Conservation (phyloP, 73 alveolate species). For the Paramecium octaurelia region DNA sequence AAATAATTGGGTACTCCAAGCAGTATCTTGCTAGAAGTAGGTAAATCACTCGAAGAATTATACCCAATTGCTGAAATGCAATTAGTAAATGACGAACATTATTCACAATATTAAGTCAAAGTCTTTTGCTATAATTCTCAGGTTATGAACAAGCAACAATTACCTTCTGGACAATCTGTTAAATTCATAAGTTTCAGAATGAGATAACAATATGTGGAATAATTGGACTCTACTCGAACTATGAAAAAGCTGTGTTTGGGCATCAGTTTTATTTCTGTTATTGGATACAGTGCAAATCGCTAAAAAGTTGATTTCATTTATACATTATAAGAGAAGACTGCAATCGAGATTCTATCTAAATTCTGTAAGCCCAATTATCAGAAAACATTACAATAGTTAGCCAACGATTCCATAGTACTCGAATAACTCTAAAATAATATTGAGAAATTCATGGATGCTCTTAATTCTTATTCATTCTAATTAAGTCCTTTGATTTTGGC, state of each 20-base stretch:
- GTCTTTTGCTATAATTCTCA: conserved; percentile 10
- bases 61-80: neutral
- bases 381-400: neutral
- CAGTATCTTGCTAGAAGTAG: neutral
- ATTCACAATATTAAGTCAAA: conserved; percentile 11
- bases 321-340: neutral
- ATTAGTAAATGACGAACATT: conserved; percentile 1
- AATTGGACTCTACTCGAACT: neutral
- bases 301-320: neutral
- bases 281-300: neutral
- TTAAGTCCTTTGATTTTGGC: conserved; percentile 10
- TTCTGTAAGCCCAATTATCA: neutral
- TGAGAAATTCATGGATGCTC: neutral
- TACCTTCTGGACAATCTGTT: neutral
- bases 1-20: conserved; percentile 25
- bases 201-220: neutral
- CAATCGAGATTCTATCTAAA: neutral
- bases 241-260: neutral
- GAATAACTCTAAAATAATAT: neutral
- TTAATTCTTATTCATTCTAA: neutral
- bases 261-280: conserved; percentile 13
- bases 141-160: neutral
- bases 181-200: conserved; percentile 21
- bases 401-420: neutral
- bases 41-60: neutral